A percentile compares a stretch with the other conserved stretches of the same genome.
Evolutionary conservation across 2,329 filamentous ascomycete genomes (phyloP).

Genomic region (Fusarium sp.): DNA sequence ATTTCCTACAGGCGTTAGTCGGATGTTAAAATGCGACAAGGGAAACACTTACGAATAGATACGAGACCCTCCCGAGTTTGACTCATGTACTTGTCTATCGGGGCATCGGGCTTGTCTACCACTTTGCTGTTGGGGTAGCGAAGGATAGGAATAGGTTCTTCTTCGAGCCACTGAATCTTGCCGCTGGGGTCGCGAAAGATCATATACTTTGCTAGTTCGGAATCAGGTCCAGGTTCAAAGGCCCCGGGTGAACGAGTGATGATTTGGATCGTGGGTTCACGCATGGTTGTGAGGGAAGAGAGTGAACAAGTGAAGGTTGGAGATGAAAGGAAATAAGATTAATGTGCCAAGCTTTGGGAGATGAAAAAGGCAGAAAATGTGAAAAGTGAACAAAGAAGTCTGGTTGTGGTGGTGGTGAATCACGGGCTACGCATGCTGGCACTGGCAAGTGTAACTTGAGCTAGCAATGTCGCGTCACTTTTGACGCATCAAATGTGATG

Average conservation of each 20-base stretch:
- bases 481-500: not conserved
- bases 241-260: not conserved
- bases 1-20: not conserved
- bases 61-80: not conserved
- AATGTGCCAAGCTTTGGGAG: too few relatives aligned
- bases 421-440: not conserved
- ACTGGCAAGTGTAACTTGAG: constrained; percentile 1
- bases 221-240: not conserved
- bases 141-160: not conserved
- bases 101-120: not conserved
- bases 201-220: not conserved
- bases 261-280: not conserved
- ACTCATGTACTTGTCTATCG: not conserved
- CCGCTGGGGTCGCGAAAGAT: not conserved
- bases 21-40: rapidly evolving
- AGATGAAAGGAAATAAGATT: not conserved
- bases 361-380: too few relatives aligned
- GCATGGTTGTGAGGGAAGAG: not conserved
- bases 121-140: constrained; percentile 1
- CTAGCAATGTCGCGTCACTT: not conserved
- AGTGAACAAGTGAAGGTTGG: not conserved
- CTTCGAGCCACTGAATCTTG: not conserved
- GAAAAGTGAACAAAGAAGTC: not conserved
- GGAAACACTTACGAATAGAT: not conserved
- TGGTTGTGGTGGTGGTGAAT: not conserved